These are phyloP conservation scores for Lactarius evosmus DNA, from an alignment of 768 basidiomycete species.

Conservation along the genomic window DNA sequence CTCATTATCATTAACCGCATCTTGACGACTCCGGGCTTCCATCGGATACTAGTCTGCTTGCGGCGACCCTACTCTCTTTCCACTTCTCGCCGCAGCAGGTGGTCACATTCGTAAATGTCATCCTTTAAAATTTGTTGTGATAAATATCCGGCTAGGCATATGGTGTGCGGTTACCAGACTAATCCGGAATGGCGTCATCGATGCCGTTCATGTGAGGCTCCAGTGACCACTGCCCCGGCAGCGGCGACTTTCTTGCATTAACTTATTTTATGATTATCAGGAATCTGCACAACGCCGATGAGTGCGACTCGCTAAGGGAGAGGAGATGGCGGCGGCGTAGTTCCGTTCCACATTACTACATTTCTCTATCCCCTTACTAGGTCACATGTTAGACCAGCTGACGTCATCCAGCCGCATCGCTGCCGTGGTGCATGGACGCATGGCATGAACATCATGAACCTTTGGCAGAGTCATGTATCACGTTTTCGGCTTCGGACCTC, in stretches of 20 bases:
- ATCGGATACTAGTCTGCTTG: not conserved
- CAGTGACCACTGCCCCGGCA: not conserved
- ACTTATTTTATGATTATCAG: constrained; percentile 7
- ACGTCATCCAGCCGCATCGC: not conserved
- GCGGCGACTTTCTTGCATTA: not conserved
- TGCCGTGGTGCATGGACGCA: no score
- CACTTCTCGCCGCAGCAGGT: not conserved
- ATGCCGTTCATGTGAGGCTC: not conserved
- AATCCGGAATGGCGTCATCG: constrained; percentile 1
- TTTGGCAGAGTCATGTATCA: not conserved
- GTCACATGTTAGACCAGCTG: constrained; percentile 12
- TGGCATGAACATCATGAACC: not conserved
- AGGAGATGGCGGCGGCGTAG: not conserved
- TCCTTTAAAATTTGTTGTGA: not conserved
- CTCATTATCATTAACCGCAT: not conserved
- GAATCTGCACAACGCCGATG: constrained; percentile 1
- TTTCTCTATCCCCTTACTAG: not conserved
- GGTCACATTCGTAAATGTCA: not conserved
- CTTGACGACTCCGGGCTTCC: not conserved
- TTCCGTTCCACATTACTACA: not conserved
- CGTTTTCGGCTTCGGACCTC: not conserved
- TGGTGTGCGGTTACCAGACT: not conserved
- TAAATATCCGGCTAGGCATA: not conserved
- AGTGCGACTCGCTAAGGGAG: constrained; percentile 1
- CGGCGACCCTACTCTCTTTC: not conserved